A percentile compares a stretch with the other conserved stretches of the same genome.
phyloP scores from a whole-genome alignment of 148 eudicot species.

The Rhododendron simsii region DNA sequence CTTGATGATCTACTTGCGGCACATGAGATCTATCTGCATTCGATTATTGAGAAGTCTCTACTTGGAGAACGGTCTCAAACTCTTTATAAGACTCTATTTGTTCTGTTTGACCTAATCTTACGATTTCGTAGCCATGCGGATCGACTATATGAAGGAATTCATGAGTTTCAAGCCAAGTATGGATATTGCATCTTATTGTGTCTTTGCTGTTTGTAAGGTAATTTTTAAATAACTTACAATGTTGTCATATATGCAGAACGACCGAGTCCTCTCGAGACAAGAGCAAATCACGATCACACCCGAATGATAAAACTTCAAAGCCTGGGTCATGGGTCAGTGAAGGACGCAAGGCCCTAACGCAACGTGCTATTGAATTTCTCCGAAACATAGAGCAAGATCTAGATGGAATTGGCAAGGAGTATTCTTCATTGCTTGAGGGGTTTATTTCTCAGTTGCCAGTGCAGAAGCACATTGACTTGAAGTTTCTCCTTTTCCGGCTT shows the following conservation, averaged over 20 bases:
- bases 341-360: conserved; percentile 77
- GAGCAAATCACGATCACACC: conserved; percentile 28
- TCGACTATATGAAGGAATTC: conserved; percentile 84
- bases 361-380: conserved; percentile 78
- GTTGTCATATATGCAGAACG: conserved; percentile 44
- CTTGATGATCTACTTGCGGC: conserved; percentile 96
- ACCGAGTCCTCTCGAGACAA: conserved; percentile 49
- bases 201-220: not conserved
- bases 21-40: conserved; percentile 90
- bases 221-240: conserved; percentile 1
- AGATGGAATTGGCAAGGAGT: conserved; percentile 66
- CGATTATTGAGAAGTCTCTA: conserved; percentile 90
- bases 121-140: conserved; percentile 85
- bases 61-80: conserved; percentile 81
- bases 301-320: conserved; percentile 44
- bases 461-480: conserved; percentile 90
- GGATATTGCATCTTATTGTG: conserved; percentile 5
- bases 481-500: conserved; percentile 90
- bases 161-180: conserved; percentile 84
- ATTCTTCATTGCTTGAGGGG: conserved; percentile 69
- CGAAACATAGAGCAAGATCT: conserved; percentile 66
- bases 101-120: conserved; percentile 76
- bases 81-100: conserved; percentile 64
- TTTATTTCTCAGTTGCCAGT: conserved; percentile 81
- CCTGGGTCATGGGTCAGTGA: conserved; percentile 78